These are phyloP conservation scores for Lojkania enalia DNA, from an alignment of 2,329 filamentous ascomycete genomes.

Conservation along the genomic window DNA sequence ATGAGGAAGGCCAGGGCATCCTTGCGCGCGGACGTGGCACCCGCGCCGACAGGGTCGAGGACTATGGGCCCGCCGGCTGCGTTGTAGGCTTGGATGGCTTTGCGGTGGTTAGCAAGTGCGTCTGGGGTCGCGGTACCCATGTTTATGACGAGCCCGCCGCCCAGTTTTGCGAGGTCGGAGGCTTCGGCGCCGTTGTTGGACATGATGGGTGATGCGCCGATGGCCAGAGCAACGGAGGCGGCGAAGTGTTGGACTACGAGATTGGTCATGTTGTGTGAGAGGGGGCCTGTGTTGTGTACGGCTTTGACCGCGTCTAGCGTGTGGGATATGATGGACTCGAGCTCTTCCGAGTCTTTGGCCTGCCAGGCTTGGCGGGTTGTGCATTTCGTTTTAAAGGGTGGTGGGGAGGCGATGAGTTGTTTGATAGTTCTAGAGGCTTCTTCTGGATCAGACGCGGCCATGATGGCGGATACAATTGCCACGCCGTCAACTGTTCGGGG, in stretches of 20 bases:
- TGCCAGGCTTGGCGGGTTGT: constrained; percentile 21
- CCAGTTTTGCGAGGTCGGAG: constrained; percentile 73
- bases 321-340: constrained; percentile 16
- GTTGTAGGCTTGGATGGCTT: constrained; percentile 83
- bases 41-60: constrained; percentile 88
- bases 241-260: constrained; percentile 93
- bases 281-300: constrained; percentile 66
- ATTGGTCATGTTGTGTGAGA: constrained; percentile 98
- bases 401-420: constrained; percentile 53
- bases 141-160: constrained; percentile 83
- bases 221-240: constrained; percentile 82
- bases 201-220: constrained; percentile 94
- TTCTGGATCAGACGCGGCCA: constrained; percentile 70
- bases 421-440: constrained; percentile 63
- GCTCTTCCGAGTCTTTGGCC: constrained; percentile 20
- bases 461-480: constrained; percentile 86
- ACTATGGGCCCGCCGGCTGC: constrained; percentile 72
- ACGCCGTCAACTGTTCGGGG: constrained; percentile 73
- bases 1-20: constrained; percentile 73
- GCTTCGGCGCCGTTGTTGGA: constrained; percentile 84
- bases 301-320: constrained; percentile 56
- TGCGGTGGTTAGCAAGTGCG: constrained; percentile 69
- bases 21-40: constrained; percentile 75
- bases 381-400: constrained; percentile 29
- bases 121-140: constrained; percentile 90